phyloP scores from a whole-genome alignment of 176 grass and related monocot genomes.

The Juncus inflexus region DNA sequence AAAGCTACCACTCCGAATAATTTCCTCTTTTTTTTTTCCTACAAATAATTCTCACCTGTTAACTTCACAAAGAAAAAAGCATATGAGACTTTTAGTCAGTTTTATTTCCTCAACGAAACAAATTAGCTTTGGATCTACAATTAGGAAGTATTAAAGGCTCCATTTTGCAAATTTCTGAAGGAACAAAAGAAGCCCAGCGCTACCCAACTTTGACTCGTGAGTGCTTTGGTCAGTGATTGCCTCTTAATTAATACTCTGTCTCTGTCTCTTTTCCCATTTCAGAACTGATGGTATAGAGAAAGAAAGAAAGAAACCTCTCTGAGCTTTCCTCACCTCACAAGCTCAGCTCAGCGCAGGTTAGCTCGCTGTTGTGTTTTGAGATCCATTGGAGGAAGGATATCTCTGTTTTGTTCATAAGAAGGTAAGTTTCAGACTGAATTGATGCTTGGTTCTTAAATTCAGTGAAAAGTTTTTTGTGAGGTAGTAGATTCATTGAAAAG shows the following conservation, averaged over 20 bases:
- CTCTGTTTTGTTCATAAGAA: not conserved
- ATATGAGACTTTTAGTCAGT: too few relatives aligned
- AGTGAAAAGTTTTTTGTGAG: too few relatives aligned
- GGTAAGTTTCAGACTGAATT: not conserved
- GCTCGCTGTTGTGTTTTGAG: not conserved
- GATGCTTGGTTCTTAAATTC: too few relatives aligned
- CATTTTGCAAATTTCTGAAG: not conserved
- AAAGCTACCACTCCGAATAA: too few relatives aligned
- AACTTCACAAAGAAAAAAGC: too few relatives aligned
- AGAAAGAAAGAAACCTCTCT: not conserved
- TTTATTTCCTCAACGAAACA: not conserved
- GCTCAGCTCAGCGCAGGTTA: not conserved
- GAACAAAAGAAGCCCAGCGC: not conserved
- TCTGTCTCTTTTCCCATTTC: conserved; percentile 4
- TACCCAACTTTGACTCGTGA: conserved; percentile 19
- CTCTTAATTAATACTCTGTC: not conserved
- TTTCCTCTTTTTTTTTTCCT: too few relatives aligned
- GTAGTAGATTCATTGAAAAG: too few relatives aligned
- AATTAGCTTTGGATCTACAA: not conserved
- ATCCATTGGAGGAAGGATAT: conserved; percentile 11
- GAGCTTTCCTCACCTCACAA: not conserved
- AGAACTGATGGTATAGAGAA: not conserved
- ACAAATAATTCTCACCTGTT: too few relatives aligned
- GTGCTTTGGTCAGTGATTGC: conserved; percentile 18
- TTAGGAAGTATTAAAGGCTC: conserved; percentile 1